Conservation (phyloP, 371 early-diverging fungal species). For the Syncephalis plumigaleata region DNA sequence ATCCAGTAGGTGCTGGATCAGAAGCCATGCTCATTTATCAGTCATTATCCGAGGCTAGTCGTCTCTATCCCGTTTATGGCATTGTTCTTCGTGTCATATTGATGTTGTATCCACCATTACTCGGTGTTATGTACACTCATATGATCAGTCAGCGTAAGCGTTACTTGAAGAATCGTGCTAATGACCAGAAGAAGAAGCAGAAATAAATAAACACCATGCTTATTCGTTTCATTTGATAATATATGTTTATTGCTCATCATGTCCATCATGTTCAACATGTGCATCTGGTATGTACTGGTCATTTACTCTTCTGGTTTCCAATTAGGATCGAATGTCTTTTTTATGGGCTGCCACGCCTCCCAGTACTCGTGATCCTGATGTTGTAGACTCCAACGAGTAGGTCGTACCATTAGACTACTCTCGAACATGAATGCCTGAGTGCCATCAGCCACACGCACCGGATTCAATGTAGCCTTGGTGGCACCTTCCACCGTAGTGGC, state of each 20-base stretch:
- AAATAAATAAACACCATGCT: too few species aligned
- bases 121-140: conserved; percentile 2
- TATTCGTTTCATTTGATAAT: too few species aligned
- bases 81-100: conserved; percentile 34
- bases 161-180: neutral
- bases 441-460: conserved; percentile 59
- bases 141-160: neutral
- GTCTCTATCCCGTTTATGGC: conserved; percentile 25
- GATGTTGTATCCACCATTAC: conserved; percentile 50
- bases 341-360: conserved; percentile 50
- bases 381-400: conserved; percentile 71
- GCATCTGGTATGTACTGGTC: too few species aligned
- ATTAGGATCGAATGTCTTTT: conserved; percentile 29
- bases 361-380: conserved; percentile 54
- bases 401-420: conserved; percentile 55
- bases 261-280: too few species aligned
- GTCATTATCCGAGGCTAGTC: conserved; percentile 45
- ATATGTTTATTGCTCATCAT: too few species aligned
- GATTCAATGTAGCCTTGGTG: conserved; percentile 47
- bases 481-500: conserved; percentile 64
- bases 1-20: conserved; percentile 76
- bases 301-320: conserved; percentile 8
- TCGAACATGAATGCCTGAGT: conserved; percentile 96
- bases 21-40: conserved; percentile 63
- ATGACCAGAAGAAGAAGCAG: too few species aligned